phyloP scores from a whole-genome alignment of 108 stramenopile genomes.

The Cyclotella cryptica region DNA sequence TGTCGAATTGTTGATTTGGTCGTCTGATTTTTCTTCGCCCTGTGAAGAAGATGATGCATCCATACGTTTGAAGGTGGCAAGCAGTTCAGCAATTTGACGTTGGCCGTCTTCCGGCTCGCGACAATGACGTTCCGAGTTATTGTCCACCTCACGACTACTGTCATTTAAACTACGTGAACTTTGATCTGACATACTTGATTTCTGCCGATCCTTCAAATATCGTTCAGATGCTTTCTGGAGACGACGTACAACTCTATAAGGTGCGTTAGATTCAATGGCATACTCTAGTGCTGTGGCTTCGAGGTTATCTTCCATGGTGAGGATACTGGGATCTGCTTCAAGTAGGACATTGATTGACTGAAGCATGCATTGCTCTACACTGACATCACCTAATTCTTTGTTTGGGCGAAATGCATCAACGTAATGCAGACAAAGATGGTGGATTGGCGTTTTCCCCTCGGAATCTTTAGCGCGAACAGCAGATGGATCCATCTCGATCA shows the following conservation, averaged over 20 bases:
- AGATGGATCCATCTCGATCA: conserved; percentile 24
- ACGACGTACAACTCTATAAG: conserved; percentile 7
- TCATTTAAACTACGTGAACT: too few species aligned
- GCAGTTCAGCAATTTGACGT: background rate
- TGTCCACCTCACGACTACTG: too few species aligned
- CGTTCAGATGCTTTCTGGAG: conserved; percentile 8
- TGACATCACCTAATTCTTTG: background rate
- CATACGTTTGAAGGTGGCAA: background rate
- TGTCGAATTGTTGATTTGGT: background rate
- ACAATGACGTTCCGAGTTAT: too few species aligned
- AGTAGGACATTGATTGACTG: background rate
- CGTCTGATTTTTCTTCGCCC: background rate
- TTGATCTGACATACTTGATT: background rate
- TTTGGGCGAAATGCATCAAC: background rate
- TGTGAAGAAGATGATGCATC: background rate
- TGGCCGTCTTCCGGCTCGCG: background rate
- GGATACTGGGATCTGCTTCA: conserved; percentile 6
- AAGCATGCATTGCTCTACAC: conserved; percentile 21
- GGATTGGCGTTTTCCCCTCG: conserved; percentile 25
- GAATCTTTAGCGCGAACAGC: conserved; percentile 34
- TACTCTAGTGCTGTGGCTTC: conserved; percentile 4
- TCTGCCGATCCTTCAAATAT: background rate
- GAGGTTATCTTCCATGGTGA: background rate
- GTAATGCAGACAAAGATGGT: conserved; percentile 24
- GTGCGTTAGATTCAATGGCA: conserved; percentile 8